Percentiles rank a stretch among this genome's conserved stretches.
Conservation (phyloP, 2,329 filamentous ascomycete species). For the Verruconis gallopava region DNA sequence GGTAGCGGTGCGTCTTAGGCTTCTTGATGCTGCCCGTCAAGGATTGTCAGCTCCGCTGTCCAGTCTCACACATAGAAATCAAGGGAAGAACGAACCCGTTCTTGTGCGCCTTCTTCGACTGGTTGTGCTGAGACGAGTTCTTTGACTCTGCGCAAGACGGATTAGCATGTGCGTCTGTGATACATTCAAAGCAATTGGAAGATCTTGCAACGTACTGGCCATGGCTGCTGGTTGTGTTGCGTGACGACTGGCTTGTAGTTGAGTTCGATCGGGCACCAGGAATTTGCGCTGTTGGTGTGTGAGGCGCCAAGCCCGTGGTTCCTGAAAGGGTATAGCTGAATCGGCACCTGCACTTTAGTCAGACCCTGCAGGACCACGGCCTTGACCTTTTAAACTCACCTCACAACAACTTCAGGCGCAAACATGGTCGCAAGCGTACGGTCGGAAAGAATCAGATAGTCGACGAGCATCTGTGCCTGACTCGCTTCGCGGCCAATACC, state of each 20-base stretch:
- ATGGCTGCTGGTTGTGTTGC: slow-evolving; percentile 8
- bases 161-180: too few species aligned
- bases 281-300: neutral
- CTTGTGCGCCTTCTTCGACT: slow-evolving; percentile 95
- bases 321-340: neutral
- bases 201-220: slow-evolving; percentile 9
- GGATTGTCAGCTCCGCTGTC: slow-evolving; percentile 1
- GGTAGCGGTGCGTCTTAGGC: slow-evolving; percentile 98
- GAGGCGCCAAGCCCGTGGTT: neutral
- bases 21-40: slow-evolving; percentile 78
- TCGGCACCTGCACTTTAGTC: neutral
- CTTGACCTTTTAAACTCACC: neutral
- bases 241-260: neutral
- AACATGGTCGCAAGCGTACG: neutral
- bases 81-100: slow-evolving; percentile 64
- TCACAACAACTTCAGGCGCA: neutral
- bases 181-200: too few species aligned
- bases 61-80: slow-evolving; percentile 6
- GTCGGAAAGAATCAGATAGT: neutral
- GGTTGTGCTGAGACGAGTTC: slow-evolving; percentile 99
- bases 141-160: slow-evolving; percentile 64
- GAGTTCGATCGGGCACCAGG: neutral
- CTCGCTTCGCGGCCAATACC: too few species aligned
- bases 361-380: too few species aligned
- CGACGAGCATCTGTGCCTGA: neutral